phyloP scores from a whole-genome alignment of 2,329 filamentous ascomycete genomes.

The Fusarium sp. region DNA sequence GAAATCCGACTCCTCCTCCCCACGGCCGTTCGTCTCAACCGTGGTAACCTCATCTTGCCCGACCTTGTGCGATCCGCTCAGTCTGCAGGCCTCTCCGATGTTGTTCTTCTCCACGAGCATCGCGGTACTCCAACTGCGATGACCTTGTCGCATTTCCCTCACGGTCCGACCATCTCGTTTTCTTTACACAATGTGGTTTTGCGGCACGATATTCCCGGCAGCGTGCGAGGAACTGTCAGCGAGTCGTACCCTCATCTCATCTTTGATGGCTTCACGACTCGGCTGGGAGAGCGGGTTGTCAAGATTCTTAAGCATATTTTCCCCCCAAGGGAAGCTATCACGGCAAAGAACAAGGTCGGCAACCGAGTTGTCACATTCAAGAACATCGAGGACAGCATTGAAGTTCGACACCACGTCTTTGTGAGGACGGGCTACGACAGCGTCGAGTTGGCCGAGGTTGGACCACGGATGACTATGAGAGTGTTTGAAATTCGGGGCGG shows the following conservation, averaged over 20 bases:
- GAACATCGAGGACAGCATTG: constrained; percentile 93
- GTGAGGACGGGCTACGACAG: constrained; percentile 92
- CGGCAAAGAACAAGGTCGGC: constrained; percentile 79
- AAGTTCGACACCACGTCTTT: constrained; percentile 86
- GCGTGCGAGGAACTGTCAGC: constrained; percentile 86
- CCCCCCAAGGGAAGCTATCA: constrained; percentile 84
- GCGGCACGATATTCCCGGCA: constrained; percentile 91
- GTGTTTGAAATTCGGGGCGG: constrained; percentile 93
- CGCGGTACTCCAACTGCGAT: constrained; percentile 91
- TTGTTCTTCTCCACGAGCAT: constrained; percentile 91
- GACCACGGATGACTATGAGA: constrained; percentile 97
- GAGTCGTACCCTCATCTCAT: constrained; percentile 95
- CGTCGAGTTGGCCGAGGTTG: constrained; percentile 89
- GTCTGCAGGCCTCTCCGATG: constrained; percentile 82
- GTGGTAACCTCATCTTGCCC: constrained; percentile 88
- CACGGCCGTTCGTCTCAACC: constrained; percentile 88
- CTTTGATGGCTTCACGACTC: constrained; percentile 91
- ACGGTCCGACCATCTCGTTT: constrained; percentile 84
- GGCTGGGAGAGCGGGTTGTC: constrained; percentile 83
- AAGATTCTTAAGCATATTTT: constrained; percentile 96
- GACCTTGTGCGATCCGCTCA: constrained; percentile 88
- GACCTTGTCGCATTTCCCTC: constrained; percentile 87
- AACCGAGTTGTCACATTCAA: constrained; percentile 93
- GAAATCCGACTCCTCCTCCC: constrained; percentile 88
- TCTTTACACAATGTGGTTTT: constrained; percentile 93